Conservation (phyloP, 371 early-diverging fungal genomes). For the Mucor sp. region DNA sequence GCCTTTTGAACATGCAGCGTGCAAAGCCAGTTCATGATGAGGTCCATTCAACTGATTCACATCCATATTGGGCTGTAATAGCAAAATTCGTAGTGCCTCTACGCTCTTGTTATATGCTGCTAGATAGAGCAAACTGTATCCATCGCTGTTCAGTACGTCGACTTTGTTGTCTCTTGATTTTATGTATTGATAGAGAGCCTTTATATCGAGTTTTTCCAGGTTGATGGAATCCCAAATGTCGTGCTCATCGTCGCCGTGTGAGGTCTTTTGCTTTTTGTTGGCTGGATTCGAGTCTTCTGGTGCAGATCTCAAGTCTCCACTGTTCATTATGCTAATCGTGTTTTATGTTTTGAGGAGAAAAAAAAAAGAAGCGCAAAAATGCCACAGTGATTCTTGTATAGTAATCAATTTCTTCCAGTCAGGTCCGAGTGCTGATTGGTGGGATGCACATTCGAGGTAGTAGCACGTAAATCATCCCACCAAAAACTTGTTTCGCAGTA, state of each 20-base stretch:
- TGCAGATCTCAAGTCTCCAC: neutral
- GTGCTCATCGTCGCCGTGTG: neutral
- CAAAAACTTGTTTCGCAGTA: too few species aligned
- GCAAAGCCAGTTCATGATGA: slow-evolving; percentile 43
- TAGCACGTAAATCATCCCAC: too few species aligned
- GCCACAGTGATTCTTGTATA: too few species aligned
- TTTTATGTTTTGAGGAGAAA: too few species aligned
- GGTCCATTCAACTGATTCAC: slow-evolving; percentile 46
- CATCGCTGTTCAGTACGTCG: slow-evolving; percentile 22
- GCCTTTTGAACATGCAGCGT: slow-evolving; percentile 40
- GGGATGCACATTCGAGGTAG: too few species aligned
- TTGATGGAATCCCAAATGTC: slow-evolving; percentile 40
- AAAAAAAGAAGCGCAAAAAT: too few species aligned
- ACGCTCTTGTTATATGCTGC: slow-evolving; percentile 44
- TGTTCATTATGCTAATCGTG: neutral
- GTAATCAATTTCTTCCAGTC: too few species aligned
- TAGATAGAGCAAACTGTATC: slow-evolving; percentile 46
- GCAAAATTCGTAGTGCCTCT: slow-evolving; percentile 45
- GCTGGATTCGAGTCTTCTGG: neutral
- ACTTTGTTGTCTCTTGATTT: slow-evolving; percentile 27
- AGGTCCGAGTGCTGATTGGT: too few species aligned
- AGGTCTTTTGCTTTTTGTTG: neutral
- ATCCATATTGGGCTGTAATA: slow-evolving; percentile 38
- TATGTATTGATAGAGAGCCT: slow-evolving; percentile 45
- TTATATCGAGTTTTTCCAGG: slow-evolving; percentile 36